Conservation (phyloP, 2,329 filamentous ascomycete genomes). For the Fonsecaea pugnacius region DNA sequence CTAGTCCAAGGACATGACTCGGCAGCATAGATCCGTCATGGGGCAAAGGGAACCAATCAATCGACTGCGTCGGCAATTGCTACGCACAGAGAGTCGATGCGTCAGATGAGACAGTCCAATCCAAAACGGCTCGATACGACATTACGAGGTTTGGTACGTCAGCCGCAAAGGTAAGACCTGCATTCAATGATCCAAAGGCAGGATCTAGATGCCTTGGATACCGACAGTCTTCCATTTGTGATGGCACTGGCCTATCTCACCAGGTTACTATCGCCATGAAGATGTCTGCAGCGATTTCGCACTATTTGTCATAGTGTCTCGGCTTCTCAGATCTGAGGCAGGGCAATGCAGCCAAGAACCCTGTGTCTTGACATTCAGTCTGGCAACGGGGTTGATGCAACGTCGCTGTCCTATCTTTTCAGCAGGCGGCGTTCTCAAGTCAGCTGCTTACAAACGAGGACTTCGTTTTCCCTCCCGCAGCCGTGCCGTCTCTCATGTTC, state of each 20-base stretch:
- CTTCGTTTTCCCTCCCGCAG: neutral
- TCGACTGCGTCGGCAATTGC: too few species aligned
- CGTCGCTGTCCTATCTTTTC: neutral
- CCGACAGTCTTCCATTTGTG: neutral
- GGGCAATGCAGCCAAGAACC: neutral
- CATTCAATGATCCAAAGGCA: neutral
- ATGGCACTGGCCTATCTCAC: neutral
- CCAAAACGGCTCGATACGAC: neutral
- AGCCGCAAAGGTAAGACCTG: neutral
- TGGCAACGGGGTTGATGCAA: neutral
- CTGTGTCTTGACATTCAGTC: neutral
- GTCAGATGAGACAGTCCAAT: neutral
- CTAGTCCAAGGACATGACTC: neutral
- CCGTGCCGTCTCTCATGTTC: neutral
- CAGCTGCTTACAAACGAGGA: neutral
- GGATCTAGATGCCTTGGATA: neutral
- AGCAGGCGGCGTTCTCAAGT: neutral
- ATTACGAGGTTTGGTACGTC: neutral
- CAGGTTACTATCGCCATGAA: neutral
- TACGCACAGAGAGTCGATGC: too few species aligned
- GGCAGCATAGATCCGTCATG: neutral
- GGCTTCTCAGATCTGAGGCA: neutral
- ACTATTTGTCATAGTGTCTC: neutral
- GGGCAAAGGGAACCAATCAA: too few species aligned
- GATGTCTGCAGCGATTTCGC: neutral